Evolutionary conservation across 2,329 filamentous ascomycete genomes (phyloP).

Genomic region (Diaporthe australafricana): DNA sequence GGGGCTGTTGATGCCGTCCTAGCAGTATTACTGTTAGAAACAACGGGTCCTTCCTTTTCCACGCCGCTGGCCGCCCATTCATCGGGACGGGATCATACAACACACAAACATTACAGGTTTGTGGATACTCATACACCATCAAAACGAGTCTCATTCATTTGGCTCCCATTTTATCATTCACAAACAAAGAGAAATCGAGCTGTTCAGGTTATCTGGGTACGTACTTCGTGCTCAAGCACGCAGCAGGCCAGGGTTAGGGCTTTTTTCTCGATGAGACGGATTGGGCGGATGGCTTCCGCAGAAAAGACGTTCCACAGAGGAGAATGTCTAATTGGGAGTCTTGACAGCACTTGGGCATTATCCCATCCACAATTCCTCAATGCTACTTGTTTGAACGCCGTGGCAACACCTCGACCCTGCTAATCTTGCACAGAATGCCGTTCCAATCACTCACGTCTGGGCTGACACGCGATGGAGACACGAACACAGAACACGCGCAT

Average conservation of each 20-base stretch:
- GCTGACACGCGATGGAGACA: no score
- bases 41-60: neutral
- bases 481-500: no score
- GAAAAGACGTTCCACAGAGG: neutral
- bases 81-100: neutral
- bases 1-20: constrained; percentile 4
- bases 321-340: constrained; percentile 8
- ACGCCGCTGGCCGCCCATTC: neutral
- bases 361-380: neutral
- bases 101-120: neutral
- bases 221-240: neutral
- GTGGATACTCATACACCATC: neutral
- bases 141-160: neutral
- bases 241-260: constrained; percentile 1
- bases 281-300: constrained; percentile 1
- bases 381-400: no score
- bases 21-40: neutral
- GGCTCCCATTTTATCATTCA: neutral
- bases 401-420: neutral
- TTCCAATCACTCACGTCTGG: no score
- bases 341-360: no score
- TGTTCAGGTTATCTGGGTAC: neutral
- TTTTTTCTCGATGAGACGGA: neutral
- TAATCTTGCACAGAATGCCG: no score
- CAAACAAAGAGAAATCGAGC: neutral